These are phyloP conservation scores for Pythium scleroteichum DNA, from an alignment of 352 stramenopile species.

Conservation along the genomic window DNA sequence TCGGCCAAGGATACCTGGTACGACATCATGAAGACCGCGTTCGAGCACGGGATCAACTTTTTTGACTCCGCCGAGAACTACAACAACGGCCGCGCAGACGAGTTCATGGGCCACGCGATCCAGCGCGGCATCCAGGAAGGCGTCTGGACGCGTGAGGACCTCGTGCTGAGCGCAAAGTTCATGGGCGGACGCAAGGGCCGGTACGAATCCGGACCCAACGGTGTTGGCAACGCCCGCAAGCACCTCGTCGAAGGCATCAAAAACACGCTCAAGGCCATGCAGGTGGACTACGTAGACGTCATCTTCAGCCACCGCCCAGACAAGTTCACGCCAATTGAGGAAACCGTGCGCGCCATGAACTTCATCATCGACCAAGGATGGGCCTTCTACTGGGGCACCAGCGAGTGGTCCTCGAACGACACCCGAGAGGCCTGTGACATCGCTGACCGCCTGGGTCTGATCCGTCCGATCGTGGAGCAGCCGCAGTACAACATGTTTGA, in stretches of 20 bases:
- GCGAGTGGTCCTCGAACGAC: constrained; percentile 44
- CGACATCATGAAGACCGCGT: neutral
- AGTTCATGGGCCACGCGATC: constrained; percentile 34
- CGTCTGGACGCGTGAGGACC: constrained; percentile 27
- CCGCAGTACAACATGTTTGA: constrained; percentile 55
- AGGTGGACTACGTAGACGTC: constrained; percentile 39
- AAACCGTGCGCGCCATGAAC: constrained; percentile 51
- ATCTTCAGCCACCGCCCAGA: constrained; percentile 39
- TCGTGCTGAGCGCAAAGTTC: constrained; percentile 62
- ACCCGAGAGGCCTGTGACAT: constrained; percentile 40
- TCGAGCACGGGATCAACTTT: neutral
- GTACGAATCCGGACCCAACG: too few relatives aligned
- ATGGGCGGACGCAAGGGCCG: neutral
- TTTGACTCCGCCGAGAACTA: constrained; percentile 17
- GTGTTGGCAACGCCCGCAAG: too few relatives aligned
- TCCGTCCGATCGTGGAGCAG: constrained; percentile 39
- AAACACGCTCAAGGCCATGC: too few relatives aligned
- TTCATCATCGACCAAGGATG: constrained; percentile 29
- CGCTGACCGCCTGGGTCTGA: constrained; percentile 29
- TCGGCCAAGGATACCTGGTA: constrained; percentile 3
- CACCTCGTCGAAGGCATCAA: too few relatives aligned
- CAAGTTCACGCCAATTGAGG: constrained; percentile 36
- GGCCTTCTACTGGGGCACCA: constrained; percentile 43
- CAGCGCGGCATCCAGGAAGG: constrained; percentile 25
- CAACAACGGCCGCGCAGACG: constrained; percentile 27